phyloP scores from a whole-genome alignment of 176 grass and related monocot species.

The Olyra latifolia region DNA sequence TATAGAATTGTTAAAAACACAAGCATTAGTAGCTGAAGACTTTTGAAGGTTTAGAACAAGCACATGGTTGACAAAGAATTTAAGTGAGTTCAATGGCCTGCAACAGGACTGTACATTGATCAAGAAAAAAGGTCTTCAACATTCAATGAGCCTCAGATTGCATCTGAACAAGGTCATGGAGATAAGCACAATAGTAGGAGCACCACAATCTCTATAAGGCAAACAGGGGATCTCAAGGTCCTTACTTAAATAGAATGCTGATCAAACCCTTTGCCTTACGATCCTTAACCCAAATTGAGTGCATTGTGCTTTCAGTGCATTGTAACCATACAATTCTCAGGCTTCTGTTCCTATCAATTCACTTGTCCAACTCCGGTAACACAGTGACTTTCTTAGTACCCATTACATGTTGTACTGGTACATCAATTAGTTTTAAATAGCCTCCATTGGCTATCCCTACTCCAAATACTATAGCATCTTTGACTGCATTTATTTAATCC shows the following conservation, averaged over 20 bases:
- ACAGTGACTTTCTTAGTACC: neutral
- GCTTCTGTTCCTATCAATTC: constrained; percentile 7
- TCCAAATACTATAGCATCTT: constrained; percentile 24
- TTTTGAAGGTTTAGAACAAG: neutral
- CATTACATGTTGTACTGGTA: neutral
- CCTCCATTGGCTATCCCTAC: constrained; percentile 12
- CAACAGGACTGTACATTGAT: neutral
- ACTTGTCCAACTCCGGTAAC: neutral
- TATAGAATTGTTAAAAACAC: constrained; percentile 3
- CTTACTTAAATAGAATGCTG: neutral
- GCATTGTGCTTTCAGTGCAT: neutral
- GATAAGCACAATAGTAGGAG: neutral
- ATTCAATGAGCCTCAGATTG: neutral
- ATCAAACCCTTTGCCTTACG: neutral
- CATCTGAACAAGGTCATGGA: neutral
- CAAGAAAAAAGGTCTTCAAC: constrained; percentile 7
- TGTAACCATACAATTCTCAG: neutral
- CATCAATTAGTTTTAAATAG: neutral
- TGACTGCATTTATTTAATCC: neutral
- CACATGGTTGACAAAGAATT: neutral
- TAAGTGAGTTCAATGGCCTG: neutral
- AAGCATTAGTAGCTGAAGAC: neutral
- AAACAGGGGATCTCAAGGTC: neutral
- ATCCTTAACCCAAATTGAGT: neutral
- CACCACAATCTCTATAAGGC: neutral